Evolutionary conservation across 306 rosid species (phyloP).

Genomic region (Astragalus glycyphyllos): DNA sequence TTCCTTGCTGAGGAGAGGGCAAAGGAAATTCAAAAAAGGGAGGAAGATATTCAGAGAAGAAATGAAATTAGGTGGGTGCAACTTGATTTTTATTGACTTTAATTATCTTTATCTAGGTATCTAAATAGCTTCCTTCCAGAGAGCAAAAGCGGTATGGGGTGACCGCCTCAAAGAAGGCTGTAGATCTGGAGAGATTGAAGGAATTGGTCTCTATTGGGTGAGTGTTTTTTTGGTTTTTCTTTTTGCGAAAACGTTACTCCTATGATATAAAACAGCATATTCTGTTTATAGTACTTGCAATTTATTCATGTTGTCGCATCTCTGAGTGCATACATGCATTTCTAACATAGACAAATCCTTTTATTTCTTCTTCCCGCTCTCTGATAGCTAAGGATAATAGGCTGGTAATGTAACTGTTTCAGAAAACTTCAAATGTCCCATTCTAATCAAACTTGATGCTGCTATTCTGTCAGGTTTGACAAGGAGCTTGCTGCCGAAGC

Average conservation of each 20-base stretch:
- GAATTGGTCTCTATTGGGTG: constrained; percentile 83
- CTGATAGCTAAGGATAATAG: background rate
- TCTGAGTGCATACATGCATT: background rate
- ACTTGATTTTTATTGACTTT: constrained; percentile 31
- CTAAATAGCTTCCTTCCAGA: constrained; percentile 55
- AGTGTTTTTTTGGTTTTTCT: constrained; percentile 34
- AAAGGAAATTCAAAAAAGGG: constrained; percentile 57
- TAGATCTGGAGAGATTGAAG: constrained; percentile 71
- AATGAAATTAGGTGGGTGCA: constrained; percentile 67
- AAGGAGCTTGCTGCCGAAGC: constrained; percentile 93
- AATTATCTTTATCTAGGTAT: constrained; percentile 15
- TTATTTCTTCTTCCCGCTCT: background rate
- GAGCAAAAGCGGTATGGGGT: constrained; percentile 81
- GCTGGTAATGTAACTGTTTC: constrained; percentile 19
- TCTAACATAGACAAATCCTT: background rate
- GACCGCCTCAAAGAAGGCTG: constrained; percentile 80
- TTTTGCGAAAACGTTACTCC: constrained; percentile 1
- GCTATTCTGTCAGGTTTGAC: constrained; percentile 62
- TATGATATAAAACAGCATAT: constrained; percentile 9
- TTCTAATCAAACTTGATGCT: constrained; percentile 10
- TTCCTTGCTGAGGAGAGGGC: constrained; percentile 78
- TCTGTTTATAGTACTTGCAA: too few species aligned
- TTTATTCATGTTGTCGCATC: too few species aligned
- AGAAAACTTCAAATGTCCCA: background rate
- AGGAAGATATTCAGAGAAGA: constrained; percentile 63